Evolutionary conservation across 1,284 basidiomycete genomes (phyloP).

Genomic region (Microbotryomycetes sp.): DNA sequence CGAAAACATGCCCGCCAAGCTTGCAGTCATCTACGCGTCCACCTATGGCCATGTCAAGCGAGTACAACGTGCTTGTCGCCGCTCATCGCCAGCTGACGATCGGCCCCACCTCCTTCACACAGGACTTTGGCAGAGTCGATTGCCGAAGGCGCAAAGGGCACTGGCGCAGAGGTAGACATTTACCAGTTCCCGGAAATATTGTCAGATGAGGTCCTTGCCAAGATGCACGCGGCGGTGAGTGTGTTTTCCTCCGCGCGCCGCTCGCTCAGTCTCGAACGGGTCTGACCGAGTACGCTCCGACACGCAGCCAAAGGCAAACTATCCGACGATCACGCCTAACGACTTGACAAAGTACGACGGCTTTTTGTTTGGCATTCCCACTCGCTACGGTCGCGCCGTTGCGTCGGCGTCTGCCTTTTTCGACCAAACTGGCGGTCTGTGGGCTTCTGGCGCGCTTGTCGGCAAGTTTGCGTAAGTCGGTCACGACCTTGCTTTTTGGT

Average conservation of each 20-base stretch:
- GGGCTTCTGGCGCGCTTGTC: slow-evolving; percentile 61
- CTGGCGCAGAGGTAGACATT: slow-evolving; percentile 53
- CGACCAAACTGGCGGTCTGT: slow-evolving; percentile 67
- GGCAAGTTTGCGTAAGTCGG: slow-evolving; percentile 72
- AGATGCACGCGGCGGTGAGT: slow-evolving; percentile 68
- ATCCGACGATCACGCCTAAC: slow-evolving; percentile 62
- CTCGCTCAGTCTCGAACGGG: slow-evolving; percentile 35
- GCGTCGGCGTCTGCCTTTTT: slow-evolving; percentile 48
- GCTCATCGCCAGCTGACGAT: not conserved
- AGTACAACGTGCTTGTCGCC: not conserved
- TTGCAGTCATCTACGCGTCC: slow-evolving; percentile 28
- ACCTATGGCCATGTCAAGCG: not conserved
- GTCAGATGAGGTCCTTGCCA: slow-evolving; percentile 61
- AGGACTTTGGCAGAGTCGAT: slow-evolving; percentile 66
- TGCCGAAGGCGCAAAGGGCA: slow-evolving; percentile 60
- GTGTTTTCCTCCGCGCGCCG: too few relatives aligned
- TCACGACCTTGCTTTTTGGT: slow-evolving; percentile 35
- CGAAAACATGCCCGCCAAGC: slow-evolving; percentile 21
- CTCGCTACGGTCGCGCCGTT: slow-evolving; percentile 52
- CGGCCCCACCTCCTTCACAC: slow-evolving; percentile 4
- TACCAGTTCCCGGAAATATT: slow-evolving; percentile 5
- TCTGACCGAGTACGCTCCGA: slow-evolving; percentile 28
- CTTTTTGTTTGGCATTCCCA: slow-evolving; percentile 62
- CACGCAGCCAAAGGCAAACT: slow-evolving; percentile 47
- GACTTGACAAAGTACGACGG: slow-evolving; percentile 56